Base-by-base conservation (phyloP, 2,329 filamentous ascomycete genomes). In the Colletotrichum ledebouriae region DNA sequence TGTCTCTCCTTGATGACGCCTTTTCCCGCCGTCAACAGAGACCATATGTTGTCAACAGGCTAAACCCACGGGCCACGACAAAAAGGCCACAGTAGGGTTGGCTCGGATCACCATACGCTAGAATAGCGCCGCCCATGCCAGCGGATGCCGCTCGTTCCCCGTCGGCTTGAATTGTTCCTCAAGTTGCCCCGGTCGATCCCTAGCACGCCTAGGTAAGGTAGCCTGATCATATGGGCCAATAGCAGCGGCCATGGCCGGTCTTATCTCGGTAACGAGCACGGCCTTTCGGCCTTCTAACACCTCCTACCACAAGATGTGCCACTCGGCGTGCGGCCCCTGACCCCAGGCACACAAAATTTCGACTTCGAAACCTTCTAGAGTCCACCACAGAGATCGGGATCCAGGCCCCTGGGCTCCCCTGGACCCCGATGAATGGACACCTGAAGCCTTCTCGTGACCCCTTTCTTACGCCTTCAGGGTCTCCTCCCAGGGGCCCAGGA, bases 231-330 rank as follows among this genome's bases (percentile, higher is more conserved):
- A 37, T 47, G n/a, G n/a, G 53, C 53, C 55, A 47, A 57, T 58
- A 17, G 20, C 22, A 59, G 39, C n/a, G 1, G 17, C 41, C 47
- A 25, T 6, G 6, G 12, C 15, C 57, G 17, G 44, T 44, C 42
- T 29, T 57, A 50, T 67, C 33, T 69, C 57, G 67, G 67, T 41
- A 52, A 67, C 67, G 11, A 64, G 49, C 25, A 55, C 65, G 67
- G 67, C 63, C 29, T 69, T 69, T 69, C 67, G 67, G 67, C 63
- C 63, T 69, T 57, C 37, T 42, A 34, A 46, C 56, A 47, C 44
- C 49, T 34, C 15, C 17, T 29, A 59, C 46, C 34, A 11, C n/a
- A 33, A 41, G 9, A 50, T 3, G 49, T 52, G 22, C 25, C 15
- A 3, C 15, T n/a, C 29, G 59, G 37, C 44, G 46, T 25, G 52